Conservation (phyloP, 2,329 filamentous ascomycete species). For the Scedosporium apiospermum region DNA sequence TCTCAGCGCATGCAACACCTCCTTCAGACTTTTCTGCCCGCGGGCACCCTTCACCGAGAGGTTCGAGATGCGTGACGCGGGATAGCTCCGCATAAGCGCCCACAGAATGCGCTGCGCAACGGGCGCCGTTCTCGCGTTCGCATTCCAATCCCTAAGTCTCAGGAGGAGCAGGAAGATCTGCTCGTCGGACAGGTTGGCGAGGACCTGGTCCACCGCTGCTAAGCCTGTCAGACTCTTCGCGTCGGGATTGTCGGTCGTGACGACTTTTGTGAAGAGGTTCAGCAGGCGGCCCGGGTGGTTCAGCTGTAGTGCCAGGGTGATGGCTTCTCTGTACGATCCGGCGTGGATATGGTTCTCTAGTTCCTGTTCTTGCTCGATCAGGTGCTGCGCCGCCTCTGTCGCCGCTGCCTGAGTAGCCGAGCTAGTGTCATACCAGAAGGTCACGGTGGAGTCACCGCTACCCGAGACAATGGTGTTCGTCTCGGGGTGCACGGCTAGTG, state of each 20-base stretch:
- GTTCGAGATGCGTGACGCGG: constrained; percentile 65
- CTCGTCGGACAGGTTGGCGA: constrained; percentile 69
- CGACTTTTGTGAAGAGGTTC: constrained; percentile 71
- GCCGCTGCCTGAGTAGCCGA: constrained; percentile 66
- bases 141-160: constrained; percentile 91
- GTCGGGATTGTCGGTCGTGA: constrained; percentile 53
- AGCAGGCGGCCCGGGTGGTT: constrained; percentile 89
- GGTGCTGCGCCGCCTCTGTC: constrained; percentile 62
- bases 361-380: constrained; percentile 90
- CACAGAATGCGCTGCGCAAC: constrained; percentile 80
- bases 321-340: constrained; percentile 85
- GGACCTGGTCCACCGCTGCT: constrained; percentile 69
- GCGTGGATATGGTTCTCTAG: constrained; percentile 86
- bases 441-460: constrained; percentile 83
- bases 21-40: constrained; percentile 61
- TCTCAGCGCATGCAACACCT: constrained; percentile 77
- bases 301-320: constrained; percentile 81
- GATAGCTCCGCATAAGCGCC: constrained; percentile 71
- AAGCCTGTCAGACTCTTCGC: constrained; percentile 54
- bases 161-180: constrained; percentile 78
- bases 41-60: constrained; percentile 51
- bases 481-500: constrained; percentile 61
- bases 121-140: constrained; percentile 76
- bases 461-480: constrained; percentile 76
- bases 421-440: constrained; percentile 93